These are phyloP conservation scores for Entrophospora sp. DNA, from an alignment of 192 early-diverging fungal genomes.

Conservation along the genomic window DNA sequence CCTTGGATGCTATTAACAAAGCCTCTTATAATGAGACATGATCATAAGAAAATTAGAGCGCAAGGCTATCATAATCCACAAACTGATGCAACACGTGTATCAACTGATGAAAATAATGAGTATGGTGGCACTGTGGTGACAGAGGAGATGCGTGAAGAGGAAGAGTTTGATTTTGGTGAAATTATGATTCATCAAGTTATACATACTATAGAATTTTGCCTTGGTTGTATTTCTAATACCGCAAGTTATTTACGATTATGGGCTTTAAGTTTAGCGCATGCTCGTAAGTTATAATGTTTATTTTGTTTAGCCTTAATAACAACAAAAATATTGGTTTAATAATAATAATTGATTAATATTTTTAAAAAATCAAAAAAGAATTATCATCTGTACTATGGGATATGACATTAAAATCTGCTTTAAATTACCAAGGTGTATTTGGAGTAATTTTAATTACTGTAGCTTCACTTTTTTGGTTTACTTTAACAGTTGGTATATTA, in stretches of 20 bases:
- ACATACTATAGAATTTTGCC: constrained; percentile 97
- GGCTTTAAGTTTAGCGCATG: constrained; percentile 96
- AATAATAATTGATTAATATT: not conserved
- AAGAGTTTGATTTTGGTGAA: constrained; percentile 91
- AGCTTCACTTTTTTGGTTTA: constrained; percentile 86
- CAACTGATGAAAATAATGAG: constrained; percentile 31
- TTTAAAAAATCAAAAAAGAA: no score
- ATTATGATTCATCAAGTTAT: constrained; percentile 95
- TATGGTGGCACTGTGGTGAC: constrained; percentile 46
- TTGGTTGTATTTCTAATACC: constrained; percentile 95
- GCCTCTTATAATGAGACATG: constrained; percentile 74
- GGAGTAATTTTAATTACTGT: constrained; percentile 65
- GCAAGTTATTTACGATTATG: constrained; percentile 98
- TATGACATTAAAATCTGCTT: constrained; percentile 68
- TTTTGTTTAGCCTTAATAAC: not conserved
- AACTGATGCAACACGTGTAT: constrained; percentile 37
- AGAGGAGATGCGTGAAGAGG: constrained; percentile 53
- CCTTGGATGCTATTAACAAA: constrained; percentile 97
- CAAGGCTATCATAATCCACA: constrained; percentile 65
- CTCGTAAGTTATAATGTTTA: constrained; percentile 51
- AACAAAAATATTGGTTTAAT: not conserved
- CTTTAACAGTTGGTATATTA: constrained; percentile 70
- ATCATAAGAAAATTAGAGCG: constrained; percentile 66
- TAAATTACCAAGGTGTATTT: constrained; percentile 38
- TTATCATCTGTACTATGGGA: constrained; percentile 94